Evolutionary conservation across 768 basidiomycete genomes (phyloP).

Genomic region (Solioccasus polychromus): DNA sequence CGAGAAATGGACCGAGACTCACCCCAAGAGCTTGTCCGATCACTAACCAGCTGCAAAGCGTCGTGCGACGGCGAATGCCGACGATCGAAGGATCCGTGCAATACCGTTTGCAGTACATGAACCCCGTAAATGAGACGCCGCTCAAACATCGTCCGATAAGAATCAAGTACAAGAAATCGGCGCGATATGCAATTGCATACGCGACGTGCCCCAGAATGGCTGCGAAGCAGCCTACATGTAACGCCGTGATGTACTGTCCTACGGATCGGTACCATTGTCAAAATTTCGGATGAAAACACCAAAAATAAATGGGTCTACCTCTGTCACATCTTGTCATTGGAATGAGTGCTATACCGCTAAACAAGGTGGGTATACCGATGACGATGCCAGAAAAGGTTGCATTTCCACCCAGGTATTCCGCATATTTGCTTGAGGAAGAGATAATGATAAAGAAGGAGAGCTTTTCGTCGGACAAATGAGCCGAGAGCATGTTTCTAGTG

Average conservation of each 20-base stretch:
- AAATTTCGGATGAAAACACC: not conserved
- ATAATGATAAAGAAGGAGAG: conserved; percentile 68
- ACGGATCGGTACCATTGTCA: not conserved
- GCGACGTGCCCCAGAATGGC: conserved; percentile 56
- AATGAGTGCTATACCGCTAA: conserved; percentile 56
- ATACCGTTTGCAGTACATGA: conserved; percentile 69
- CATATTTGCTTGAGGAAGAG: conserved; percentile 63
- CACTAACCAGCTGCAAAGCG: conserved; percentile 60
- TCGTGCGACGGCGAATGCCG: conserved; percentile 59
- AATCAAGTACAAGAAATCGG: conserved; percentile 63
- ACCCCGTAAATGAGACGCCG: conserved; percentile 58
- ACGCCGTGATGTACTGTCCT: conserved; percentile 56
- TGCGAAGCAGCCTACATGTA: conserved; percentile 52
- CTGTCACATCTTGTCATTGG: conserved; percentile 54
- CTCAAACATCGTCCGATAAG: conserved; percentile 66
- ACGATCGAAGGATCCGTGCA: conserved; percentile 67
- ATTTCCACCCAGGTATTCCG: conserved; percentile 59
- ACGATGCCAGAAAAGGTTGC: conserved; percentile 67
- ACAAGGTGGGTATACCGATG: conserved; percentile 63
- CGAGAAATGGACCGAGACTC: conserved; percentile 60
- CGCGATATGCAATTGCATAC: conserved; percentile 59
- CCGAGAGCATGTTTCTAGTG: not conserved
- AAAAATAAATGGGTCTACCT: conserved; percentile 36
- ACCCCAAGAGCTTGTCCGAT: conserved; percentile 62
- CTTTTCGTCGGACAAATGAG: conserved; percentile 31